A percentile compares a stretch with the other conserved stretches of the same genome.
These are phyloP conservation scores for Rhodotorula sp. DNA, from an alignment of 1,284 basidiomycete genomes.

Conservation along the genomic window DNA sequence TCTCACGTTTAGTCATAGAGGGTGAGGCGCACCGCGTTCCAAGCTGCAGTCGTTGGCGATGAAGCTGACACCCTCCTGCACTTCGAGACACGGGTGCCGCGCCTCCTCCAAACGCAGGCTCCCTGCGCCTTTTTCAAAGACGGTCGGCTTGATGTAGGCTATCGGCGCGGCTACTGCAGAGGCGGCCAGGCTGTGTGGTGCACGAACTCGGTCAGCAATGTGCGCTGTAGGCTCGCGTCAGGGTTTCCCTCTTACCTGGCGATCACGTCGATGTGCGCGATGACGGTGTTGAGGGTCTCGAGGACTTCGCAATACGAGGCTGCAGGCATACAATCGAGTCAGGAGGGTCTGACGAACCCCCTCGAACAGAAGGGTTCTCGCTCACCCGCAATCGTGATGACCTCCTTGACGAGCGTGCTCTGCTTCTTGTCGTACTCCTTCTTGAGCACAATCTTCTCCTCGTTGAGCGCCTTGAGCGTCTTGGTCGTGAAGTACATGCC, in stretches of 20 bases:
- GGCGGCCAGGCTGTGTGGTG: slow-evolving; percentile 72
- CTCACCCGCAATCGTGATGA: slow-evolving; percentile 83
- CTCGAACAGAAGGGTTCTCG: slow-evolving; percentile 42
- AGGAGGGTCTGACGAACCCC: too few species aligned
- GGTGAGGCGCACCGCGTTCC: slow-evolving; percentile 62
- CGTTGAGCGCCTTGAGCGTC: slow-evolving; percentile 66
- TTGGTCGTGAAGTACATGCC: slow-evolving; percentile 91
- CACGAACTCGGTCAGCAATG: not conserved
- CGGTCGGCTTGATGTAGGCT: slow-evolving; percentile 78
- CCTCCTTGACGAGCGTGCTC: slow-evolving; percentile 81
- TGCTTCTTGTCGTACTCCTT: slow-evolving; percentile 74
- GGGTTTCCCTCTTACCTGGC: slow-evolving; percentile 60
- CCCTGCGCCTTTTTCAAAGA: slow-evolving; percentile 73
- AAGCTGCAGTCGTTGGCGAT: slow-evolving; percentile 93
- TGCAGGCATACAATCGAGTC: not conserved
- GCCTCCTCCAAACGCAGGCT: slow-evolving; percentile 75
- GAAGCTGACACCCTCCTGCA: slow-evolving; percentile 91
- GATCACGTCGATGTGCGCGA: slow-evolving; percentile 91
- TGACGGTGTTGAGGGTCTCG: slow-evolving; percentile 78
- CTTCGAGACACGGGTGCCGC: slow-evolving; percentile 93
- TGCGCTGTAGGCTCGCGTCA: not conserved
- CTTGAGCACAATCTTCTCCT: slow-evolving; percentile 69
- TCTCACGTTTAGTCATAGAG: too few species aligned
- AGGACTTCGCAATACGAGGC: slow-evolving; percentile 79
- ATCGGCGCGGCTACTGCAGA: slow-evolving; percentile 82